Percentiles rank a stretch among this genome's conserved stretches.
These are phyloP conservation scores for Raphanus hybrid DNA, from an alignment of 441 rosid genomes.

Conservation along the genomic window DNA sequence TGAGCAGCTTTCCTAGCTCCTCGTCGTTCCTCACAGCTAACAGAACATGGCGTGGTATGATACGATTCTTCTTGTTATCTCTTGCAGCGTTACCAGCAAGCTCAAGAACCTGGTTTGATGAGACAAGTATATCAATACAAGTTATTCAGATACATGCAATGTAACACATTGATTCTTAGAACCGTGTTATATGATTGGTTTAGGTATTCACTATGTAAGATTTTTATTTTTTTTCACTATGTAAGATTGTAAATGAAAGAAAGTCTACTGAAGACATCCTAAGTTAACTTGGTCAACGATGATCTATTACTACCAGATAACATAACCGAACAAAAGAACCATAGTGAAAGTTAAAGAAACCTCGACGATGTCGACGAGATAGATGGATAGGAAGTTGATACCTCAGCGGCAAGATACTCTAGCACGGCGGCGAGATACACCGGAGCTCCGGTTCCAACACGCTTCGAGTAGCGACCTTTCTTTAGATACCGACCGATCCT, in stretches of 20 bases:
- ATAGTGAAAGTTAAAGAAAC: neutral
- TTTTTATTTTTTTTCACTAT: neutral
- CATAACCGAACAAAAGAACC: neutral
- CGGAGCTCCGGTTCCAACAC: constrained; percentile 72
- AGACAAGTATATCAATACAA: neutral
- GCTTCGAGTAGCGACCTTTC: constrained; percentile 43
- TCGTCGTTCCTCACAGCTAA: constrained; percentile 68
- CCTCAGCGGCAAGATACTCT: constrained; percentile 44
- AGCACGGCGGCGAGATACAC: constrained; percentile 74
- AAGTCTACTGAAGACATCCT: neutral
- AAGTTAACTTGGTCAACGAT: constrained; percentile 13
- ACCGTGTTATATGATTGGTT: neutral
- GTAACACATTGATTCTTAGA: neutral
- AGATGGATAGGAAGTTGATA: neutral
- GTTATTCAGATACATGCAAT: neutral
- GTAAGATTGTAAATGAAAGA: neutral
- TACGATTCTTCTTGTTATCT: constrained; percentile 67
- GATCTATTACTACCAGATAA: neutral
- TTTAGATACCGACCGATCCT: constrained; percentile 44
- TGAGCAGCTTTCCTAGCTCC: constrained; percentile 57
- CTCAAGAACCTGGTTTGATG: constrained; percentile 49
- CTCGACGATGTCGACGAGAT: neutral
- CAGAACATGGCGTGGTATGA: constrained; percentile 58
- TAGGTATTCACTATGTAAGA: neutral
- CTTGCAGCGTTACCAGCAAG: constrained; percentile 68